Percentiles rank a stretch among this genome's conserved stretches.
phyloP scores from a whole-genome alignment of 257 asterid species.

The Asclepias syriaca region DNA sequence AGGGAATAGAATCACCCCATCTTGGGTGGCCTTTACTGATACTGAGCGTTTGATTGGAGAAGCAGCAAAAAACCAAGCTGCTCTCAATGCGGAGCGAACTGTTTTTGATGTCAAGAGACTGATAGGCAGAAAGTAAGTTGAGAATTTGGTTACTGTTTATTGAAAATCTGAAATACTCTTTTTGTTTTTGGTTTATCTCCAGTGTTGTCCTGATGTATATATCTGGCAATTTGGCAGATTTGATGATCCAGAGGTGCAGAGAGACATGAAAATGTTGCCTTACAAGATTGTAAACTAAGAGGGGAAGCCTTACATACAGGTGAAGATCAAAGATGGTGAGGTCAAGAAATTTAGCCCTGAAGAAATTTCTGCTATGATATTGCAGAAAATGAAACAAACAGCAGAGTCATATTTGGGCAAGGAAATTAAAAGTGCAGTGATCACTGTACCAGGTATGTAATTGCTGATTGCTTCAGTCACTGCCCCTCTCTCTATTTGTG shows the following conservation, averaged over 20 bases:
- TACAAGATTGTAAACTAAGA: slow-evolving; percentile 18
- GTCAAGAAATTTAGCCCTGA: slow-evolving; percentile 23
- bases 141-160: background rate
- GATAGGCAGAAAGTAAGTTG: slow-evolving; percentile 20
- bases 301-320: slow-evolving; percentile 26
- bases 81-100: slow-evolving; percentile 16
- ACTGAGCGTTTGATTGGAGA: slow-evolving; percentile 17
- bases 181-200: background rate
- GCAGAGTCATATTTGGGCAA: slow-evolving; percentile 26
- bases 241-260: slow-evolving; percentile 30
- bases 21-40: slow-evolving; percentile 15
- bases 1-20: slow-evolving; percentile 13
- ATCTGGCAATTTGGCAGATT: slow-evolving; percentile 14
- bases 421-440: slow-evolving; percentile 19
- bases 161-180: background rate
- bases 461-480: background rate
- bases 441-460: slow-evolving; percentile 22
- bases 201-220: background rate
- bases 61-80: slow-evolving; percentile 20
- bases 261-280: slow-evolving; percentile 22
- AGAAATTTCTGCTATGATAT: slow-evolving; percentile 24
- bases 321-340: slow-evolving; percentile 22
- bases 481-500: background rate
- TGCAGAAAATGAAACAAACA: slow-evolving; percentile 27
- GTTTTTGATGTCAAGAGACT: slow-evolving; percentile 18